Base-by-base conservation (phyloP, 2,329 filamentous ascomycete species). In the Massarina eburnea region DNA sequence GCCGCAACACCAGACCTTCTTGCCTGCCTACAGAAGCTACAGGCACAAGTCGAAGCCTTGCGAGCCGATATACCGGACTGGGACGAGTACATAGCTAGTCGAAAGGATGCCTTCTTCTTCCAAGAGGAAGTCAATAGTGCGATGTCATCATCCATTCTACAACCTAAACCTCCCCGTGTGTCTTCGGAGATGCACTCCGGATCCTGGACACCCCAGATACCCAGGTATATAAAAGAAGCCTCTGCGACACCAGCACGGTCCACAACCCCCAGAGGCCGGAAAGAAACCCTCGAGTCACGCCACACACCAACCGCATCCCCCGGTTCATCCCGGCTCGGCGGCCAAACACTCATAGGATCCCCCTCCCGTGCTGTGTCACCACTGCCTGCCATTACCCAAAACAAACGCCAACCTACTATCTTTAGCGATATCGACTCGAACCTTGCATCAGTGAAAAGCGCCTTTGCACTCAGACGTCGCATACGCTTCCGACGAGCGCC, bases 41-140 rank as follows among this genome's bases (percentile, higher is more conserved):
- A 70, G 32, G 27, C 54, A 5, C 73, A 80, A 59, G 57, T 79
- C 22, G 59, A 71, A 20, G 58, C 55, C 15, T 71, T 79, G 20
- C 71, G 75, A 32, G 55, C 61, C 24, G 69, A 71, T 22, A 68
- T 79, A 7, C 70, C 71, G 4, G 74, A 75, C 42, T 71, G 78
- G 47, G 74, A 78, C 45, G 71, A 73, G 17, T 71, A 78, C 36
- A 66, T 80, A 17, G 64, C 71, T 2, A 75, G 72, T 38, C 71
- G 77, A 21, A 77, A 78, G 50, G 71, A 73, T 39, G 76, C 76
- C 29, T 76, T 80, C 41, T 71, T 70, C 39, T 72, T 76, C 24
- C 67, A 75, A 21, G 71, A 75, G 45, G 72, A 73, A 18, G 62
- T 77, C 36, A 70, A 69, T 33, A 67, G 74, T 17, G 71, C 71